Base-by-base conservation (phyloP, 179 eudicot genomes). In the Pouteria campechiana region DNA sequence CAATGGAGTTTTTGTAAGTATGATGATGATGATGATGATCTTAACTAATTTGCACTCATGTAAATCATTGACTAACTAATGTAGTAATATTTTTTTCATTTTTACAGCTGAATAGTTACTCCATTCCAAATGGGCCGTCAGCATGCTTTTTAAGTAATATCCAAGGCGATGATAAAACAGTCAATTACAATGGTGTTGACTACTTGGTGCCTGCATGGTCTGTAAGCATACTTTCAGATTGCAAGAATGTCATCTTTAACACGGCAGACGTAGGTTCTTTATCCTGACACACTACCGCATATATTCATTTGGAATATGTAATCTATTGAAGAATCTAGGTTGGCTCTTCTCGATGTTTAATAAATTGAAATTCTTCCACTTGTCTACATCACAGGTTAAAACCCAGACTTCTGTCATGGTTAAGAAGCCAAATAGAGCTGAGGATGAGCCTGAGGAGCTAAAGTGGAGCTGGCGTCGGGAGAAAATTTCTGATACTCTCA, bases 191-290 rank as follows among this genome's bases (percentile, higher is more conserved):
- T 10, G 56, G 61, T 13, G 30, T 2, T 0, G 19, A 11, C 1
- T 48, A 33, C 18, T 33, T 25, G 2, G 9, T 69, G 0, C 70
- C 75, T 1, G 63, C 75, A 6, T 64, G 75, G 75, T 59, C 70
- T 28, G 61, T 65, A 13, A 58, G 59, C n/a, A 17, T 69, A 6
- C 59, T 64, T 7, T 61, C 54, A 0, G 75, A 63, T 45, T 69
- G 75, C 38, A 32, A 37, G 3, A 53, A 37, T 2, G 70, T 48
- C 22, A 63, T 33, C 12, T 54, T 49, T 49, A 69, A 64, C 63
- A 69, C 75, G 9, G 75, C 63, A 21, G 22, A 37, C 58, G 74
- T 62, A 67, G 15, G 3, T 31, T 9, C 3, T 4, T 17, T 15
- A 12, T 39, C 2, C 2, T 4, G 5, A 18, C 3, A 39, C 14